phyloP scores from a whole-genome alignment of 495 filamentous ascomycete genomes.

The Aspergillus affinis region DNA sequence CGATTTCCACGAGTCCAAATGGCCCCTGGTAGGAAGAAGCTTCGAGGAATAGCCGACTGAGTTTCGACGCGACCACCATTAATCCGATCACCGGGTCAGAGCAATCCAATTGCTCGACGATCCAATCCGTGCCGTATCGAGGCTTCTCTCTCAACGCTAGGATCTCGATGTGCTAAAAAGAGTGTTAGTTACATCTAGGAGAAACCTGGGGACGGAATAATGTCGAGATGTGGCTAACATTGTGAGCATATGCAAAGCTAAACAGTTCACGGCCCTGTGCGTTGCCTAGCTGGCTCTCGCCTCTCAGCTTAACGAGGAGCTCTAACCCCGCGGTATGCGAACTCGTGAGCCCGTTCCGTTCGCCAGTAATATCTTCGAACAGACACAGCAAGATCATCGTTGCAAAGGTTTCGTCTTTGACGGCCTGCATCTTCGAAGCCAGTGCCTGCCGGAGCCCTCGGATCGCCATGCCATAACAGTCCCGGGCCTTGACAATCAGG shows the following conservation, averaged over 20 bases:
- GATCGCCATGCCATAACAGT: conserved; percentile 38
- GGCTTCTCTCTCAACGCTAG: conserved; percentile 38
- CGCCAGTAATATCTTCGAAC: conserved; percentile 43
- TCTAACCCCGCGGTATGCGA: conserved; percentile 46
- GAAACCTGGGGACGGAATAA: not conserved
- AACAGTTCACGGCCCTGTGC: conserved; percentile 42
- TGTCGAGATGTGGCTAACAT: conserved; percentile 25
- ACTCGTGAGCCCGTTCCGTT: conserved; percentile 41
- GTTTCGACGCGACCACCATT: conserved; percentile 34
- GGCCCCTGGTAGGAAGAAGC: conserved; percentile 19
- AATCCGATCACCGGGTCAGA: conserved; percentile 40
- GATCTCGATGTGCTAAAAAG: conserved; percentile 37
- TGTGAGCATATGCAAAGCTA: conserved; percentile 43
- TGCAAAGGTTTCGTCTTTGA: conserved; percentile 45
- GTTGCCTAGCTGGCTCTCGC: conserved; percentile 31
- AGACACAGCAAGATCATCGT: conserved; percentile 39
- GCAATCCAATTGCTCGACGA: conserved; percentile 27
- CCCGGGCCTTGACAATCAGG: conserved; percentile 33
- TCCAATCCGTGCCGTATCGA: conserved; percentile 33
- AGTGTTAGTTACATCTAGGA: not conserved
- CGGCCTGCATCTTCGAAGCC: conserved; percentile 28
- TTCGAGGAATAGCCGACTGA: conserved; percentile 32
- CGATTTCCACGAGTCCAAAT: conserved; percentile 20
- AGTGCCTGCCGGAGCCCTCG: conserved; percentile 32
- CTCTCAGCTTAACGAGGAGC: conserved; percentile 39